Conservation (phyloP, 805 yeast genomes). For the Lachancea dasiensis region DNA sequence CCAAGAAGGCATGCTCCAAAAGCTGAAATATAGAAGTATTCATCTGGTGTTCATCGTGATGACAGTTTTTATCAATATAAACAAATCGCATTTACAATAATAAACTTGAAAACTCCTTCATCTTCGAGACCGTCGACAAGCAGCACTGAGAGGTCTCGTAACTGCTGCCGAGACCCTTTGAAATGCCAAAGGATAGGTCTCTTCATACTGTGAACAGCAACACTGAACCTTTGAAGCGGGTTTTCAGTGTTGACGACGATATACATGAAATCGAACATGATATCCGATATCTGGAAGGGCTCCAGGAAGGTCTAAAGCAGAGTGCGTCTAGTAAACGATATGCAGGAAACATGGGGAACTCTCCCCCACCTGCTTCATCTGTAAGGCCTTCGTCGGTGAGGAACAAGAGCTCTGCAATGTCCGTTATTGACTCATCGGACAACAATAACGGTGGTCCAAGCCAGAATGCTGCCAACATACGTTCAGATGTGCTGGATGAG, state of each 20-base stretch:
- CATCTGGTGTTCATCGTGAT: not conserved
- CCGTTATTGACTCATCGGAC: conserved; percentile 5
- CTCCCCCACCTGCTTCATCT: conserved; percentile 7
- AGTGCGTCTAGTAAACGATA: conserved; percentile 25
- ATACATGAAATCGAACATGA: conserved; percentile 64
- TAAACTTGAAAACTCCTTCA: no score
- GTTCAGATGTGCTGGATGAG: conserved; percentile 15
- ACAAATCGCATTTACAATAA: no score
- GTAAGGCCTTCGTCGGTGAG: conserved; percentile 6
- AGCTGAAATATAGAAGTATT: no score
- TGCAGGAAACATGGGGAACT: conserved; percentile 9
- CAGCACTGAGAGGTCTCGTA: not conserved
- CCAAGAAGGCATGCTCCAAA: no score
- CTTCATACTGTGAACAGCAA: conserved; percentile 9
- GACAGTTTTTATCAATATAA: not conserved
- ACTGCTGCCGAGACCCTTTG: not conserved
- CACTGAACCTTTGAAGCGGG: conserved; percentile 28
- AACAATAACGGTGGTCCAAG: not conserved
- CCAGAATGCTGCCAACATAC: conserved; percentile 1
- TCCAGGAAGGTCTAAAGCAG: conserved; percentile 59
- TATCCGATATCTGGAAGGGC: conserved; percentile 63
- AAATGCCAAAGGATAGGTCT: conserved; percentile 13
- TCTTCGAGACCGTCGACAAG: no score
- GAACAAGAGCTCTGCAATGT: conserved; percentile 1
- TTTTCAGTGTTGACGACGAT: conserved; percentile 80